phyloP scores from a whole-genome alignment of 2,329 filamentous ascomycete species.

The Aquanectria penicillioides region DNA sequence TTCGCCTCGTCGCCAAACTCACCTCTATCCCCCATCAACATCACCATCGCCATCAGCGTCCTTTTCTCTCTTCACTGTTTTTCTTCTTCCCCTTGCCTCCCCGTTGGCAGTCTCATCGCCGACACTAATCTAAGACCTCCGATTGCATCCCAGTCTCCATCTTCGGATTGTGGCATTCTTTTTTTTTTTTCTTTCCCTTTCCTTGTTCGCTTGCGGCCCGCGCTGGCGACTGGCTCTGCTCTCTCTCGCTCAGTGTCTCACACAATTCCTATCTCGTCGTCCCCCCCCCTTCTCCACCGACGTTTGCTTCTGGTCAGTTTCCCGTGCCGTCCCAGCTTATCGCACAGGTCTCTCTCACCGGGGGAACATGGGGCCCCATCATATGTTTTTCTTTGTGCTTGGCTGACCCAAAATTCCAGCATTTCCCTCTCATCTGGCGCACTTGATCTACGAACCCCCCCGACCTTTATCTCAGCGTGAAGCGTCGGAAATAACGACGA shows the following conservation, averaged over 20 bases:
- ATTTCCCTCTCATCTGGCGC: constrained; percentile 7
- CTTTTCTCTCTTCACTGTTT: constrained; percentile 10
- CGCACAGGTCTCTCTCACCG: constrained; percentile 8
- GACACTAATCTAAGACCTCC: constrained; percentile 12
- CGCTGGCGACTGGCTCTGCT: constrained; percentile 38
- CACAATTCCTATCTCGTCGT: constrained; percentile 25
- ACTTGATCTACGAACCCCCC: constrained; percentile 13
- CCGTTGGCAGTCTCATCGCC: constrained; percentile 3
- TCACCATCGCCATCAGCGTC: constrained; percentile 11
- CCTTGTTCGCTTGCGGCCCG: constrained; percentile 34
- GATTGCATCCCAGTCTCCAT: neutral
- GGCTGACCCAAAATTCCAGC: constrained; percentile 31
- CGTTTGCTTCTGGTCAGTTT: constrained; percentile 30
- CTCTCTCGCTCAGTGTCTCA: constrained; percentile 29
- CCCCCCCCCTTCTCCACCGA: constrained; percentile 21
- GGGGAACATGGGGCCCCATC: constrained; percentile 16
- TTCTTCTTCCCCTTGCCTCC: constrained; percentile 6
- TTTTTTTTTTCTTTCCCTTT: constrained; percentile 1
- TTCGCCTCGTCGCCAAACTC: constrained; percentile 17
- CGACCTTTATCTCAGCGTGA: neutral
- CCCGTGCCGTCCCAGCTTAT: constrained; percentile 21
- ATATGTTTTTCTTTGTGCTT: constrained; percentile 13
- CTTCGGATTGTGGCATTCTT: constrained; percentile 2
- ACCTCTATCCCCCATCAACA: constrained; percentile 16
- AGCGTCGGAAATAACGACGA: constrained; percentile 12